Conservation (phyloP, 305 asterid species). For the Fraxinus paxiana region DNA sequence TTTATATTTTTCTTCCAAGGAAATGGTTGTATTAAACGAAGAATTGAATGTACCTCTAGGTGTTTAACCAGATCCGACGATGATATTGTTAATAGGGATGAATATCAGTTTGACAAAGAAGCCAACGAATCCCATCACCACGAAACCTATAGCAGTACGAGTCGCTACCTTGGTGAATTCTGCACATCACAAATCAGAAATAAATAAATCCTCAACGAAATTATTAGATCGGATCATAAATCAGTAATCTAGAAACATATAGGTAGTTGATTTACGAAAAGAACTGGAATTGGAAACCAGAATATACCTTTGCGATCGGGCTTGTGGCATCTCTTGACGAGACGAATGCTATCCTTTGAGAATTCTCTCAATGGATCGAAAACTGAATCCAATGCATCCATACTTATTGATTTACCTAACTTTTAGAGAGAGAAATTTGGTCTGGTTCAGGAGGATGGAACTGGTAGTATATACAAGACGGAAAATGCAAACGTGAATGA, state of each 20-base stretch:
- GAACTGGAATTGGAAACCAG: neutral
- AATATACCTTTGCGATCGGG: constrained; percentile 44
- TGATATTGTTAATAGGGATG: constrained; percentile 36
- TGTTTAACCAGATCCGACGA: constrained; percentile 27
- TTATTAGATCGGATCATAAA: neutral
- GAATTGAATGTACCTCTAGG: neutral
- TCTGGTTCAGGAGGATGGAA: neutral
- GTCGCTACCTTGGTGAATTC: constrained; percentile 33
- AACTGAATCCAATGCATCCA: constrained; percentile 46
- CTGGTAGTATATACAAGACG: neutral
- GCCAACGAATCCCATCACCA: constrained; percentile 34
- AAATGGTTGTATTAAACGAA: neutral
- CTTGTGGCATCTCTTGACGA: constrained; percentile 50
- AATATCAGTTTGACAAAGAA: constrained; percentile 34
- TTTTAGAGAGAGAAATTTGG: neutral
- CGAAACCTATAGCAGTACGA: constrained; percentile 38
- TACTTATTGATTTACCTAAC: neutral
- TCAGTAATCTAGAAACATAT: neutral
- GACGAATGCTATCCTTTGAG: constrained; percentile 46
- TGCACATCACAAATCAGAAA: neutral
- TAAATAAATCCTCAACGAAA: neutral
- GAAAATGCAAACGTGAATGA: neutral
- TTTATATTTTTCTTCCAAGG: neutral
- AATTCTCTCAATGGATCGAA: constrained; percentile 45
- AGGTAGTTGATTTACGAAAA: neutral